Conservation (phyloP, 495 filamentous ascomycete species). For the Saxispiralis lemnorum region DNA sequence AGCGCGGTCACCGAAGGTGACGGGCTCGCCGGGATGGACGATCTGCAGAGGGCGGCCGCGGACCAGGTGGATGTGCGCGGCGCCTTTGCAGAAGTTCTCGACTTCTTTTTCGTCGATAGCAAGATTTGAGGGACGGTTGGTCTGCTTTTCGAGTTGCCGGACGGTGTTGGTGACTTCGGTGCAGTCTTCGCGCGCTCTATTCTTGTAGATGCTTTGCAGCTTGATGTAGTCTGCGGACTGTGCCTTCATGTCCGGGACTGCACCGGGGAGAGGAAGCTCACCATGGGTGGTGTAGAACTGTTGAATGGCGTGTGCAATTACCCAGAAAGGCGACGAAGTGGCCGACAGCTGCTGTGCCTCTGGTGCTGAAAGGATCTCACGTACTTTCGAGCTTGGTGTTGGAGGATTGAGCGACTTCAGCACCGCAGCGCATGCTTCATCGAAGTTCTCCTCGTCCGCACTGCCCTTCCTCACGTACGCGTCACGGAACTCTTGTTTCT, state of each 20-base stretch:
- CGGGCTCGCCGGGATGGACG: slow-evolving; percentile 19
- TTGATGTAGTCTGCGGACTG: slow-evolving; percentile 79
- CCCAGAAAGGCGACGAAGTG: slow-evolving; percentile 54
- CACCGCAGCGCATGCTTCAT: slow-evolving; percentile 76
- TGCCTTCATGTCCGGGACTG: slow-evolving; percentile 95
- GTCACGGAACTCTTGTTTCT: slow-evolving; percentile 68
- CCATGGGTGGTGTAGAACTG: slow-evolving; percentile 53
- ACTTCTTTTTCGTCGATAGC: slow-evolving; percentile 57
- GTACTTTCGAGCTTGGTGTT: slow-evolving; percentile 46
- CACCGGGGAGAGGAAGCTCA: slow-evolving; percentile 67
- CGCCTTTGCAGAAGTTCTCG: slow-evolving; percentile 88
- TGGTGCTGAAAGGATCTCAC: slow-evolving; percentile 58
- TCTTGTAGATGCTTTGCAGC: slow-evolving; percentile 86
- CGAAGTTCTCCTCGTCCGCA: slow-evolving; percentile 91
- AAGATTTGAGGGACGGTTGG: slow-evolving; percentile 19
- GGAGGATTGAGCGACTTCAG: slow-evolving; percentile 60
- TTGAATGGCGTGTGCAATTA: slow-evolving; percentile 66
- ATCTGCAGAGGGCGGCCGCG: slow-evolving; percentile 40
- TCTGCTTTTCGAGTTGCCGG: slow-evolving; percentile 37
- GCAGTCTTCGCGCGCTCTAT: slow-evolving; percentile 64
- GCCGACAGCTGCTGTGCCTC: slow-evolving; percentile 20
- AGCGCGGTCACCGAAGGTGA: slow-evolving; percentile 10
- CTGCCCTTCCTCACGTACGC: slow-evolving; percentile 57
- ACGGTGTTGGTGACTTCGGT: slow-evolving; percentile 60
- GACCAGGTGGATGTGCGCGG: slow-evolving; percentile 80